Base-by-base conservation (phyloP, 164 flowering plant genomes). In the Magnolia kwangsiensis region DNA sequence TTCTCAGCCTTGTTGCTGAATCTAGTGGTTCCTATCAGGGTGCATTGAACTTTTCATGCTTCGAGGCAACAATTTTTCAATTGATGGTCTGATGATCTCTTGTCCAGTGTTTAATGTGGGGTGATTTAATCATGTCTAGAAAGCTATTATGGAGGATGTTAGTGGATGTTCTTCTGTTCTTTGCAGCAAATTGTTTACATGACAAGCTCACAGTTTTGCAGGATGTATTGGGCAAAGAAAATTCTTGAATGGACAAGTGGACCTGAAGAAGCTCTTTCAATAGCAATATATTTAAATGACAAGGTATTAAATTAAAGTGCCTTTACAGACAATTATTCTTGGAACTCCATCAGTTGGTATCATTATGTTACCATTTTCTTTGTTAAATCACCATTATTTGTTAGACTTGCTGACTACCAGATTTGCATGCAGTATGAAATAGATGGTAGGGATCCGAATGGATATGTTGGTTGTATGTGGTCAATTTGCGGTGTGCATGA, bases 151-250 rank as follows among this genome's bases (percentile, higher is more conserved):
- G 45, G 45, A 37, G 45, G 45, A 37, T 7, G 45, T 37, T 37
- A 37, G 45, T 37, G 45, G 45, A 37, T 37, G 45, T 37, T 37
- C 45, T 37, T 37, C 45, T 37, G 45, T 37, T 37, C 45, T 7
- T 37, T 37, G 45, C 45, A 3, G 45, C 7, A 8, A 14, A 68
- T 14, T 68, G 50, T 45, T 68, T 24, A 68, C 16, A 31, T 29
- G 7, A 45, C 19, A 11, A 68, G 71, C 21, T 37, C 45, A 37
- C 45, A 37, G 18, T n/a, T 74, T 18, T 75, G 84, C 90, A 96
- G 98, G 79, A 96, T 96, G 99, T 94, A 96, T 76, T 94, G 99
- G 99, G 99, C 97, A 1, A 96, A 96, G 77, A 96, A 94, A 89
- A 96, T 96, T 78, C 93, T 96, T 14, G 99, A 96, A 81, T 96